Evolutionary conservation across 306 rosid genomes (phyloP).

Genomic region (Luffa acutangula): DNA sequence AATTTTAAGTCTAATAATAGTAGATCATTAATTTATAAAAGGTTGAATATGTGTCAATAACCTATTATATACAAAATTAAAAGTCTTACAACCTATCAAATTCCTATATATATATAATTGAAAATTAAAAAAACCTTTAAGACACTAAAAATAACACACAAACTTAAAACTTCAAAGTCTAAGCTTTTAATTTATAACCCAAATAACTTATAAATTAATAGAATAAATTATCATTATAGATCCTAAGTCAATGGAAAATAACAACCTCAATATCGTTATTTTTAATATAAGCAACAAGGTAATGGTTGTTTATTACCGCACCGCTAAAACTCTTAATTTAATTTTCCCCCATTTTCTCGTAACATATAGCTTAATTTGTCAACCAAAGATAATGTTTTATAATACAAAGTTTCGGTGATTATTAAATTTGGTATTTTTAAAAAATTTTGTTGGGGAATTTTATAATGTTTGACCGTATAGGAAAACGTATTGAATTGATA

Average conservation of each 20-base stretch:
- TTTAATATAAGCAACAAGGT: background rate
- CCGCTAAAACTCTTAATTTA: background rate
- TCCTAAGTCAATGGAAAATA: too few relatives aligned
- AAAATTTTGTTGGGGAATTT: background rate
- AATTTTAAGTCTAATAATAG: background rate
- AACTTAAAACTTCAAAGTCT: too few relatives aligned
- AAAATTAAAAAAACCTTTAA: too few relatives aligned
- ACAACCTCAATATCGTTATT: too few relatives aligned
- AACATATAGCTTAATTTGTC: background rate
- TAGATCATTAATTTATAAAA: too few relatives aligned
- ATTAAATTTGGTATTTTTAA: background rate
- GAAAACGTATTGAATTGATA: background rate
- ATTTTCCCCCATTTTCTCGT: background rate
- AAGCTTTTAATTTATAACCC: too few relatives aligned
- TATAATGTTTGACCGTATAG: conserved; percentile 1
- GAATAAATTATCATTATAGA: too few relatives aligned
- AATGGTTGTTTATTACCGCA: background rate
- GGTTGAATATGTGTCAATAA: background rate
- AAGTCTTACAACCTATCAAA: too few relatives aligned
- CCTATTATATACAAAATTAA: too few relatives aligned
- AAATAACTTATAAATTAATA: too few relatives aligned
- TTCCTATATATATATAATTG: too few relatives aligned
- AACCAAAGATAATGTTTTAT: background rate
- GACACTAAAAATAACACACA: too few relatives aligned
- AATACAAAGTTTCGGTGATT: background rate